Base-by-base conservation (phyloP, 805 yeast genomes). In the Kregervanrija delftensis region DNA sequence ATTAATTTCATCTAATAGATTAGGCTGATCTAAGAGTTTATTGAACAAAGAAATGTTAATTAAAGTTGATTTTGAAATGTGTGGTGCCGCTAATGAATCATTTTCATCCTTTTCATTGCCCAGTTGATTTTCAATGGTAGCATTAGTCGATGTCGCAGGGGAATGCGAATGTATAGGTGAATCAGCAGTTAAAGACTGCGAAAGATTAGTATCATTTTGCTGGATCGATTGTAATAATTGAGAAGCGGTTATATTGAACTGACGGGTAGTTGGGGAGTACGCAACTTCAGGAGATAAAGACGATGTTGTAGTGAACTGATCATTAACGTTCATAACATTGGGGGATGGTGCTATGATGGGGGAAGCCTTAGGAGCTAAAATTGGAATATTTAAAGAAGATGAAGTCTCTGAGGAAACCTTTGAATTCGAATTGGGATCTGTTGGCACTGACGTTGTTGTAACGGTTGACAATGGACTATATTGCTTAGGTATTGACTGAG, bases 1-100 rank as follows among this genome's bases (percentile, higher is more conserved):
- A 36, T 59, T 64, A 12, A 66, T 55, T 47, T 66, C 70, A 39
- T 64, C 66, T 11, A 64, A 45, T 34, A 66, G 52, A 47, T 63
- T 64, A 15, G 64, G 66, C 45, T 65, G 69, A 47, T 64, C 68
- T 28, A 66, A 39, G 33, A 66, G 48, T 41, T 57, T 61, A 46
- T 66, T 64, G 45, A 65, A 58, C 2, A 66, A 43, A 4, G 50
- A 41, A 4, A 61, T 47, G 44, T 8, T 30, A 39, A 37, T 17
- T 13, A 17, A 33, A 16, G 34, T 11, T 30, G 44, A 14, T 9
- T 5, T 13, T 16, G 42, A n/a, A 12, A 15, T 17, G 13, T 11
- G 33, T 39, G 34, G 38, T 14, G 28, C 33, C 15, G 40, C 47
- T 17, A 43, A 37, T 15, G 40, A 44, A 36, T 32, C 34, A 11